Percentiles rank a stretch among this genome's conserved stretches.
phyloP scores from a whole-genome alignment of 169 alveolate species.

The Eimeria sp. region DNA sequence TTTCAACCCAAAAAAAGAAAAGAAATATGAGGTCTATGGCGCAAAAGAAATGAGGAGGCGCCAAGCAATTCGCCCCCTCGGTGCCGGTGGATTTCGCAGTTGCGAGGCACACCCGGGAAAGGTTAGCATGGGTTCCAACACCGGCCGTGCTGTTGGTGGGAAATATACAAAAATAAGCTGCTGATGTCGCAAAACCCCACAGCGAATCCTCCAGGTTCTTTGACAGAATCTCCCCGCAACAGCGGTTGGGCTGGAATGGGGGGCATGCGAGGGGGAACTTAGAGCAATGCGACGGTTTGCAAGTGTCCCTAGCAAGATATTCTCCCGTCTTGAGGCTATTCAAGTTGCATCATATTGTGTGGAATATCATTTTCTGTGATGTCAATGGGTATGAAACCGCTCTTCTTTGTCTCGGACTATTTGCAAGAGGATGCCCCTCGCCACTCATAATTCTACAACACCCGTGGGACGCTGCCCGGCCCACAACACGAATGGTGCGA shows the following conservation, averaged over 20 bases:
- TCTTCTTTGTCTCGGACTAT: background rate
- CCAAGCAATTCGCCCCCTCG: slow-evolving; percentile 1
- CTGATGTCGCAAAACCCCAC: slow-evolving; percentile 69
- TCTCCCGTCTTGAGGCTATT: background rate
- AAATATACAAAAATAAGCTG: slow-evolving; percentile 4
- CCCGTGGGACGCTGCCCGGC: slow-evolving; percentile 39
- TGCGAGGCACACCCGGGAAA: slow-evolving; percentile 51
- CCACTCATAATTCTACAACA: background rate
- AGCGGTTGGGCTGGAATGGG: slow-evolving; percentile 37
- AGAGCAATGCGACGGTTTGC: slow-evolving; percentile 47
- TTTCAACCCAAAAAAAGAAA: background rate
- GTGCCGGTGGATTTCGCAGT: slow-evolving; percentile 40
- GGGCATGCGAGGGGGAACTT: slow-evolving; percentile 73
- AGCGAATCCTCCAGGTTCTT: slow-evolving; percentile 33
- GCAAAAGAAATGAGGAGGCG: slow-evolving; percentile 32
- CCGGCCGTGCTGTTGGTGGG: slow-evolving; percentile 23
- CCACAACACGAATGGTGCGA: background rate
- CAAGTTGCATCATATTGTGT: background rate
- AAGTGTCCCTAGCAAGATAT: background rate
- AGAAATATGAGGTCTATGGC: slow-evolving; percentile 10
- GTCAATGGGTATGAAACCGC: background rate
- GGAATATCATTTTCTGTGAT: background rate
- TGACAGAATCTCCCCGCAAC: slow-evolving; percentile 67
- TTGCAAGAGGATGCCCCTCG: background rate
- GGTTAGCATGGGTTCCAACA: slow-evolving; percentile 29